These are phyloP conservation scores for Limonium bicolor DNA, from an alignment of 148 eudicot species.

Conservation along the genomic window DNA sequence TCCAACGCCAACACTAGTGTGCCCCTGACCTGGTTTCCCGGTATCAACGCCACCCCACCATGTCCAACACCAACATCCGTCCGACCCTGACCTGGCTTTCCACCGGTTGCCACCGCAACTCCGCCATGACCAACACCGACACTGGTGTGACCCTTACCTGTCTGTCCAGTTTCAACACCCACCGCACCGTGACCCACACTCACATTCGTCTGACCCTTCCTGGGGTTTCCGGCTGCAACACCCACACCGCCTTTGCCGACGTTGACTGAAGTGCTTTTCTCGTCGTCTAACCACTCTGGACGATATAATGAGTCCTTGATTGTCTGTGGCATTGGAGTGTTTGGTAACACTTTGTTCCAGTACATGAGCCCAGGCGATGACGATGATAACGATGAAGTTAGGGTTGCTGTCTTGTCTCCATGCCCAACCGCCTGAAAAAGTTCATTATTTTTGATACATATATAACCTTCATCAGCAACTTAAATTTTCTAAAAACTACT, in stretches of 20 bases:
- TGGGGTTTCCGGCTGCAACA: constrained; percentile 6
- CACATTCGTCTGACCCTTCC: constrained; percentile 8
- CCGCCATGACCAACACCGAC: constrained; percentile 19
- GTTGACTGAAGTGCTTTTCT: constrained; percentile 19
- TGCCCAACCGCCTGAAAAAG: no score
- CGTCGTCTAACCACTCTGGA: constrained; percentile 18
- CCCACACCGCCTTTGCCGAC: constrained; percentile 19
- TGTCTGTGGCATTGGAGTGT: constrained; percentile 20
- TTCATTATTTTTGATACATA: no score
- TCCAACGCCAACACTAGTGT: constrained; percentile 19
- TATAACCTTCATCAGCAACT: no score
- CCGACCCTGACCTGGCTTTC: constrained; percentile 21
- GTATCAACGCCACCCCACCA: constrained; percentile 25
- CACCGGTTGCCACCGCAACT: constrained; percentile 12
- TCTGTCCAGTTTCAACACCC: constrained; percentile 3
- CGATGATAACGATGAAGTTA: no score
- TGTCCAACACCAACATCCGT: constrained; percentile 28
- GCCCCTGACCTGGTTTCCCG: neutral
- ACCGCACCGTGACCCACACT: constrained; percentile 17
- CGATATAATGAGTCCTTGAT: constrained; percentile 7
- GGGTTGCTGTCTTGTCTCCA: no score
- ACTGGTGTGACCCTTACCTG: constrained; percentile 6
- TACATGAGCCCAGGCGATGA: constrained; percentile 16
- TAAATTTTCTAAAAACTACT: no score
- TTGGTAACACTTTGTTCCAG: constrained; percentile 20